phyloP scores from a whole-genome alignment of 2,329 filamentous ascomycete genomes.

The Xylogone sp. region DNA sequence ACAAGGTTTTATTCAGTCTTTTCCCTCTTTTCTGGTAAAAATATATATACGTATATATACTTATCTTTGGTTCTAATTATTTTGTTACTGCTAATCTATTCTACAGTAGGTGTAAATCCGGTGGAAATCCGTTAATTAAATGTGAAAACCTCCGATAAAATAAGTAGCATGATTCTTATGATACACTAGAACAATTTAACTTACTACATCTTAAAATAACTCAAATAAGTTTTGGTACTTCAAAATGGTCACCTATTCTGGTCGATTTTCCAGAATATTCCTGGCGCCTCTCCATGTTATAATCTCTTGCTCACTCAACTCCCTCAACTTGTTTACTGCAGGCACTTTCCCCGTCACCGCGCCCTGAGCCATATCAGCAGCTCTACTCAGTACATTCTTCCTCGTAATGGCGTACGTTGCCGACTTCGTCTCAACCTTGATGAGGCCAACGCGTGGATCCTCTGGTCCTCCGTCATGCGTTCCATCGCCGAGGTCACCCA shows the following conservation, averaged over 20 bases:
- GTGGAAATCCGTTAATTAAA: too few relatives aligned
- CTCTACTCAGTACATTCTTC: slow-evolving; percentile 60
- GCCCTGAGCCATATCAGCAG: slow-evolving; percentile 72
- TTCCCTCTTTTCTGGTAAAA: not conserved
- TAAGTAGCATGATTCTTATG: not conserved
- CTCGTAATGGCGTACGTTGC: slow-evolving; percentile 67
- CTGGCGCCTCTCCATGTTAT: slow-evolving; percentile 49
- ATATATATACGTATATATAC: not conserved
- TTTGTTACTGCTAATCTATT: too few relatives aligned
- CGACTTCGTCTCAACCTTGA: slow-evolving; percentile 69
- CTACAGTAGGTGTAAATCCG: too few relatives aligned
- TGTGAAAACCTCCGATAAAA: not conserved
- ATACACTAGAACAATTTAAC: not conserved
- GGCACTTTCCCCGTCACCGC: slow-evolving; percentile 68
- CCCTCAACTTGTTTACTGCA: slow-evolving; percentile 70
- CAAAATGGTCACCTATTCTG: not conserved
- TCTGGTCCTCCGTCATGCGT: slow-evolving; percentile 77
- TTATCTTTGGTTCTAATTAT: too few relatives aligned
- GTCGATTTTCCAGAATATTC: slow-evolving; percentile 21
- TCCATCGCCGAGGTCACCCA: slow-evolving; percentile 81
- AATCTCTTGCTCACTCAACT: slow-evolving; percentile 65
- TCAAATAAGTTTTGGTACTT: not conserved
- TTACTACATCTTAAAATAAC: not conserved
- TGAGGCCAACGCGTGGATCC: slow-evolving; percentile 79
- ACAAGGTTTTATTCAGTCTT: not conserved